A percentile compares a stretch with the other conserved stretches of the same genome.
Evolutionary conservation across 2,329 filamentous ascomycete species (phyloP).

Genomic region (Epichloe amarillans): DNA sequence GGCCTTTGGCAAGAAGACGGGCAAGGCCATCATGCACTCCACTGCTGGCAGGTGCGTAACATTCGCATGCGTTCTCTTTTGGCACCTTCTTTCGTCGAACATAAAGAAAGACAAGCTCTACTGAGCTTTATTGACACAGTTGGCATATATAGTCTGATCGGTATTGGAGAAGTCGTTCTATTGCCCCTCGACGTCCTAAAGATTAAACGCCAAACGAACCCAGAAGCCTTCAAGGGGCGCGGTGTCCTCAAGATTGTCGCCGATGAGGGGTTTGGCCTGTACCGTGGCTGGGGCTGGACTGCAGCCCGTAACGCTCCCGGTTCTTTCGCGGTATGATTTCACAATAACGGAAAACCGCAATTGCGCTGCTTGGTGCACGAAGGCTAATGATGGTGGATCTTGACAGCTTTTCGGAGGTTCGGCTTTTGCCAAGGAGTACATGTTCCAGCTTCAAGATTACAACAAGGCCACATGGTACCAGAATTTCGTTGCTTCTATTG

Average conservation of each 20-base stretch:
- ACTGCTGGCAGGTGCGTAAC: slow-evolving; percentile 66
- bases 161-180: slow-evolving; percentile 92
- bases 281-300: slow-evolving; percentile 95
- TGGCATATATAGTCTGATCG: slow-evolving; percentile 54
- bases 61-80: neutral
- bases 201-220: slow-evolving; percentile 99
- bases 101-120: no score
- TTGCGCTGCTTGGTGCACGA: neutral
- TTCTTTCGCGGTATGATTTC: slow-evolving; percentile 73
- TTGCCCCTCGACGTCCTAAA: slow-evolving; percentile 94
- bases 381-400: neutral
- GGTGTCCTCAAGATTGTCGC: slow-evolving; percentile 79
- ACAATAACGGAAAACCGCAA: neutral
- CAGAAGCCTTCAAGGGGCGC: slow-evolving; percentile 89
- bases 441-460: slow-evolving; percentile 84
- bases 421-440: slow-evolving; percentile 92
- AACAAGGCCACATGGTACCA: slow-evolving; percentile 89
- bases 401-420: slow-evolving; percentile 91
- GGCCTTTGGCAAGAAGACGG: slow-evolving; percentile 89
- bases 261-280: slow-evolving; percentile 91
- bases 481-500: slow-evolving; percentile 95
- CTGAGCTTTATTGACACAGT: neutral
- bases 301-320: slow-evolving; percentile 93
- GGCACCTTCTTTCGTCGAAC: neutral
- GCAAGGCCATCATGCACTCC: slow-evolving; percentile 96